A percentile compares a stretch with the other conserved stretches of the same genome.
phyloP scores from a whole-genome alignment of 345 rosid genomes.

The Rubroshorea leprosula region DNA sequence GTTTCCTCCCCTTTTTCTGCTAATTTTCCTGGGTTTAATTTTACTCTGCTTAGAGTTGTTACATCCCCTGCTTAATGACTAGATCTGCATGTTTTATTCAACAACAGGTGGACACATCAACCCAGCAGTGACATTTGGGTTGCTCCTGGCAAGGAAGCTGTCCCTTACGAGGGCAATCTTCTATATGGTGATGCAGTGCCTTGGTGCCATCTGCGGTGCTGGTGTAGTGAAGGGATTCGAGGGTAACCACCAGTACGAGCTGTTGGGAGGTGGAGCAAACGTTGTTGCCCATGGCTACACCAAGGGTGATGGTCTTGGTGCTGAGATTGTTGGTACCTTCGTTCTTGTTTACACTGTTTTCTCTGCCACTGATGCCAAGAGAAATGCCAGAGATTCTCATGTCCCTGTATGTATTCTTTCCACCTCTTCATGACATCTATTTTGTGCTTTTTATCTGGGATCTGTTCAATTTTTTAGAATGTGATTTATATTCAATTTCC shows the following conservation, averaged over 20 bases:
- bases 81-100: constrained; percentile 13
- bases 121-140: constrained; percentile 62
- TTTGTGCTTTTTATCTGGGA: background rate
- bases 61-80: background rate
- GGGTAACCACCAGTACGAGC: constrained; percentile 18
- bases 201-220: constrained; percentile 65
- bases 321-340: too few relatives aligned
- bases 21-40: too few relatives aligned
- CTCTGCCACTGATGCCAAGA: constrained; percentile 77
- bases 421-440: background rate
- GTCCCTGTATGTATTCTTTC: constrained; percentile 46
- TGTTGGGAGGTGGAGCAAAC: constrained; percentile 56
- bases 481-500: too few relatives aligned
- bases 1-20: background rate
- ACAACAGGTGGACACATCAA: too few relatives aligned
- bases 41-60: too few relatives aligned
- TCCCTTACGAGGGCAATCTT: constrained; percentile 58
- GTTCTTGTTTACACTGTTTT: too few relatives aligned
- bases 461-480: background rate
- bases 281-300: constrained; percentile 51
- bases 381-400: constrained; percentile 75
- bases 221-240: constrained; percentile 65
- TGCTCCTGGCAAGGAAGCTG: constrained; percentile 65
- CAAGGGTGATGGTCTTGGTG: constrained; percentile 60
- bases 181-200: too few relatives aligned